Base-by-base conservation (phyloP, 2,329 filamentous ascomycete species). In the Bipolaris gigantea region DNA sequence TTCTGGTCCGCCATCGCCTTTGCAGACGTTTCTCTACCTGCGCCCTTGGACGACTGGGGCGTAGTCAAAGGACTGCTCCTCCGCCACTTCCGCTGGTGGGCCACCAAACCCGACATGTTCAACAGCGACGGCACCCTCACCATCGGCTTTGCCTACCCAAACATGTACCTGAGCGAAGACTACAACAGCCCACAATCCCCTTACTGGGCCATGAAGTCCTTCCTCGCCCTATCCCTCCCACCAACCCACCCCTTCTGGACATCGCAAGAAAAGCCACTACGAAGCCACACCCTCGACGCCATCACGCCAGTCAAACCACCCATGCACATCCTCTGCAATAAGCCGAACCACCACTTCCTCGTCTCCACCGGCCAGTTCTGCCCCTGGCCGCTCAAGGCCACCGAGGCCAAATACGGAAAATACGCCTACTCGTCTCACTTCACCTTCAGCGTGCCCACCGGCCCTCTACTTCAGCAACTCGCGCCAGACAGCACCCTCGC, bases 101-200 rank as follows among this genome's bases (percentile, higher is more conserved):
- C 61, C 21, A 63, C 73, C 0, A 61, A 66, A 1, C 59, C 62
- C 4, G 72, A 79, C 41, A 77, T 82, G 1, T 83, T 83, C 64
- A 70, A 78, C 44, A 33, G 72, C 0, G 80, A 83, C 50, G 80
- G 80, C 0, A 81, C 79, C 0, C 39, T 83, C 16, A 82, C 76
- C 2, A 80, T 83, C 33, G 81, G 75, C 10, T 79, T 74, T 46
- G 61, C 71, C 1, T 78, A 76, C 34, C 74, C 75, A 9, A 83
- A 83, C 57, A 82, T 82, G 77, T 83, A 79, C 59, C 76, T 84
- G 75, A 72, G 73, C 33, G 82, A 84, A 61, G 79, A 83, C 57
- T 84, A 84, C 64, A 84, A 84, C 61, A 84, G 81, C 1, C 80
- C 81, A 0, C 81, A 84, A 55, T 83, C 81, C 0, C 73, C 76